Conservation (phyloP, 352 stramenopile genomes). For the Pythium aphanidermatum region DNA sequence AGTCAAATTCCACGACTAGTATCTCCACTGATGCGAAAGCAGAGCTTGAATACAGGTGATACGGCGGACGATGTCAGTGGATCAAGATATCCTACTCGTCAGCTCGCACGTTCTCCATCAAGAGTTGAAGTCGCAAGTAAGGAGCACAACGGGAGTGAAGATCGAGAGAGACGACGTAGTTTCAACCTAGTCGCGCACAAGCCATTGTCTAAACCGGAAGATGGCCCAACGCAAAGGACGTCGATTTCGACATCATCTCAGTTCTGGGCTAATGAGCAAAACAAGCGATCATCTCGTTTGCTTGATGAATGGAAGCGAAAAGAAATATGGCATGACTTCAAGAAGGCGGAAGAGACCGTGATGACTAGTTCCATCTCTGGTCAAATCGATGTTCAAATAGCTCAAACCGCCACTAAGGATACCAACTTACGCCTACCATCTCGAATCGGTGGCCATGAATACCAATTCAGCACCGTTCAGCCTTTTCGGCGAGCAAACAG, state of each 20-base stretch:
- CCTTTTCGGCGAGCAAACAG: slow-evolving; percentile 2
- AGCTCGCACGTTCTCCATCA: too few relatives aligned
- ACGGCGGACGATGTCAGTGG: too few relatives aligned
- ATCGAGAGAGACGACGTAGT: too few relatives aligned
- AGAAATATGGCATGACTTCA: slow-evolving; percentile 71
- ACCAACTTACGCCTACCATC: too few relatives aligned
- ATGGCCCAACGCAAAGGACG: not conserved
- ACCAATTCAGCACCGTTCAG: too few relatives aligned
- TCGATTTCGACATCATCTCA: slow-evolving; percentile 28
- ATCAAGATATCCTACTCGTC: too few relatives aligned
- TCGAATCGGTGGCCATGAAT: too few relatives aligned
- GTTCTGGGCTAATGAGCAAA: slow-evolving; percentile 28
- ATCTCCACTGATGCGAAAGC: slow-evolving; percentile 2
- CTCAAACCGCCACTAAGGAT: too few relatives aligned
- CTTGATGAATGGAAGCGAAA: slow-evolving; percentile 69
- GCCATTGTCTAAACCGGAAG: not conserved
- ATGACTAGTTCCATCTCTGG: not conserved
- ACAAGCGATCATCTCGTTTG: slow-evolving; percentile 37
- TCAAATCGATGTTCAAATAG: not conserved
- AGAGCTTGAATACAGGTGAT: too few relatives aligned
- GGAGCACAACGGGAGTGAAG: too few relatives aligned
- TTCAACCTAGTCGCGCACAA: not conserved
- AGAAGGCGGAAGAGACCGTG: slow-evolving; percentile 53
- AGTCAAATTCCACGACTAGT: slow-evolving; percentile 7
- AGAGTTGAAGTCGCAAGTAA: too few relatives aligned